A percentile compares a stretch with the other conserved stretches of the same genome.
Conservation (phyloP, 495 filamentous ascomycete species). For the Elasticomyces elasticus region DNA sequence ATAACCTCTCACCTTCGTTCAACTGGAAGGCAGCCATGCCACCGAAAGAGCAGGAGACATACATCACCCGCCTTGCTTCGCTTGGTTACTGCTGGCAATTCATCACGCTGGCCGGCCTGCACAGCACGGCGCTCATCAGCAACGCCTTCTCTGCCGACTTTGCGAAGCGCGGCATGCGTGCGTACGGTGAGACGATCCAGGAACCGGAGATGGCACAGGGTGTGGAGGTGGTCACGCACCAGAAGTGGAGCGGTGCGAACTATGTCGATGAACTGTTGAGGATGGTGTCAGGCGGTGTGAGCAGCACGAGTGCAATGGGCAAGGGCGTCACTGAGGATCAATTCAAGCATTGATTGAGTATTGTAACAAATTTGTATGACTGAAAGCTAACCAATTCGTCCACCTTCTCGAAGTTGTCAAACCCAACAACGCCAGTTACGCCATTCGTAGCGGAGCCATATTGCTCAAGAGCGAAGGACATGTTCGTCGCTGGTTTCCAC, state of each 20-base stretch:
- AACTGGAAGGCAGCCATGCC: conserved; percentile 99
- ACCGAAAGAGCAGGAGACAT: conserved; percentile 86
- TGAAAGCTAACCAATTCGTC: background rate
- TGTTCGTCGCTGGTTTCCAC: background rate
- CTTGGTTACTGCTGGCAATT: conserved; percentile 99
- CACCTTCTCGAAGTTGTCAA: background rate
- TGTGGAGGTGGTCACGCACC: conserved; percentile 93
- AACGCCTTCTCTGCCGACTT: conserved; percentile 83
- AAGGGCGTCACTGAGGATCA: conserved; percentile 97
- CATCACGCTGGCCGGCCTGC: conserved; percentile 96
- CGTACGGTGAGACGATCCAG: conserved; percentile 92
- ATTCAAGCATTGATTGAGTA: conserved; percentile 46
- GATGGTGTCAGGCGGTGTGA: conserved; percentile 94
- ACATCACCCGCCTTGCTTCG: conserved; percentile 75
- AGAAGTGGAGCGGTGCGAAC: conserved; percentile 95
- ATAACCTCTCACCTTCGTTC: conserved; percentile 97
- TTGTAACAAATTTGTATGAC: background rate
- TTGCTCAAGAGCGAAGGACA: no score
- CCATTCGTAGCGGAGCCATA: no score
- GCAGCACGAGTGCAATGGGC: conserved; percentile 87
- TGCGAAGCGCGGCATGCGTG: conserved; percentile 75
- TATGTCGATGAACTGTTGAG: conserved; percentile 90
- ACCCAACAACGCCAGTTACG: no score
- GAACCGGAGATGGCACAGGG: conserved; percentile 89
- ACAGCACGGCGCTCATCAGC: conserved; percentile 84